Evolutionary conservation across 2,329 filamentous ascomycete species (phyloP), one percentile per base, ranked within the genome.

Genomic region (Aureobasidium sp.): DNA sequence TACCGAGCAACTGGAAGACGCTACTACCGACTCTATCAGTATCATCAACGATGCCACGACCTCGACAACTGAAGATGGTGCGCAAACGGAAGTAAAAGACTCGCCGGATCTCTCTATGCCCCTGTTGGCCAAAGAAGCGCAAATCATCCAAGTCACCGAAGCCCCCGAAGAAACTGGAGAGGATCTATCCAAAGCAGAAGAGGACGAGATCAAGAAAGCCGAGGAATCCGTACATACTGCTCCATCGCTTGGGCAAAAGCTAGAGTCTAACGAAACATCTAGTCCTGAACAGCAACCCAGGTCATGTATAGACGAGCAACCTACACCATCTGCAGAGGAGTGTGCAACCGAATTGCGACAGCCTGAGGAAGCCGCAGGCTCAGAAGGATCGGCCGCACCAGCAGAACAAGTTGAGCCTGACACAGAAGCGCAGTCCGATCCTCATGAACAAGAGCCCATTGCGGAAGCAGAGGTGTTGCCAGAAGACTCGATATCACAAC

Each of bases 371-470:
- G 20, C 43, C 47, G 18, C 40, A 45, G 50, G 55, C 13, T 9
- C 15, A 31, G 1, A 15, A 29, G n/a, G 31, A 18, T 20, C 51
- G 4, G n/a, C 15, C 8, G 27, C 4, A 18, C 25, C 36, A 16
- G 45, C 36, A 23, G 62, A 65, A 50, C 29, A 40, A 36, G 54
- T 40, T n/a, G 31, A 43, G 6, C n/a, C n/a, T 65, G 11, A 40
- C 23, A 45, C 63, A 54, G 33, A 7, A 36, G 33, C 33, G 7
- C 33, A 36, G 33, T 8, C 53, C 25, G 15, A 42, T 9, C 18
- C 40, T 25, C 18, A 40, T 59, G 29, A 13, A 47, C 55, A 47
- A 25, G 55, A 33, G 18, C 27, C 25, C 0, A 9, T n/a, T 13
- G 27, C 40, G 25, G 29, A 33, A 15, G 18, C 36, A 31, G 54